These are phyloP conservation scores for Hylodesmum podocarpum DNA, from an alignment of 306 rosid genomes.

Conservation along the genomic window DNA sequence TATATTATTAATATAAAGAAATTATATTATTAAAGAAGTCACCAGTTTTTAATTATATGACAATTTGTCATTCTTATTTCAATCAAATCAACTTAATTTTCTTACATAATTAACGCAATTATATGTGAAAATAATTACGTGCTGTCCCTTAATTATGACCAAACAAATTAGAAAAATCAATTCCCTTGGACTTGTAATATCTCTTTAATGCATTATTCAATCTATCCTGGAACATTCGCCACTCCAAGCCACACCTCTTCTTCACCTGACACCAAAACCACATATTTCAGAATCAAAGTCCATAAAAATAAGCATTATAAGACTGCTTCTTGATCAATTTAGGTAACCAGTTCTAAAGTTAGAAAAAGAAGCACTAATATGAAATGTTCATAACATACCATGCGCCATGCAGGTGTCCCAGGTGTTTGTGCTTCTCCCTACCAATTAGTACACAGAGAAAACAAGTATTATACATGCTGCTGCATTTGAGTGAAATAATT, in stretches of 20 bases:
- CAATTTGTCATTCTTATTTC: too few relatives aligned
- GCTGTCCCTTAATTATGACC: constrained; percentile 38
- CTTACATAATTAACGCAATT: neutral
- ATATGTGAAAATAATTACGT: neutral
- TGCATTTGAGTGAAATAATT: constrained; percentile 4
- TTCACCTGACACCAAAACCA: constrained; percentile 67
- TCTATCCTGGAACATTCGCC: constrained; percentile 90
- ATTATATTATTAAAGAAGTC: too few relatives aligned
- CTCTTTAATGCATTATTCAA: constrained; percentile 73
- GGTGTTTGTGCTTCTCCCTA: constrained; percentile 75
- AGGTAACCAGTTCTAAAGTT: neutral
- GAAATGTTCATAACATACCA: constrained; percentile 53
- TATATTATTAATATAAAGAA: too few relatives aligned
- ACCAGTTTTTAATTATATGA: too few relatives aligned
- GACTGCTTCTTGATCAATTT: neutral
- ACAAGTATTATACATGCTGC: neutral
- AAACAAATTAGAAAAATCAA: constrained; percentile 45
- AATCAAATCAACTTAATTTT: too few relatives aligned
- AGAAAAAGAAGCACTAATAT: neutral
- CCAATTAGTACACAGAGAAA: constrained; percentile 6
- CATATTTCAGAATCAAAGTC: neutral
- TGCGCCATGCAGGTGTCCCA: constrained; percentile 84
- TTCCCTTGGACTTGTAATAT: constrained; percentile 62
- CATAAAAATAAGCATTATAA: neutral
- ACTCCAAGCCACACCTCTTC: constrained; percentile 92